Conservation (phyloP, 2,329 filamentous ascomycete species). For the Colletotrichum magnum region DNA sequence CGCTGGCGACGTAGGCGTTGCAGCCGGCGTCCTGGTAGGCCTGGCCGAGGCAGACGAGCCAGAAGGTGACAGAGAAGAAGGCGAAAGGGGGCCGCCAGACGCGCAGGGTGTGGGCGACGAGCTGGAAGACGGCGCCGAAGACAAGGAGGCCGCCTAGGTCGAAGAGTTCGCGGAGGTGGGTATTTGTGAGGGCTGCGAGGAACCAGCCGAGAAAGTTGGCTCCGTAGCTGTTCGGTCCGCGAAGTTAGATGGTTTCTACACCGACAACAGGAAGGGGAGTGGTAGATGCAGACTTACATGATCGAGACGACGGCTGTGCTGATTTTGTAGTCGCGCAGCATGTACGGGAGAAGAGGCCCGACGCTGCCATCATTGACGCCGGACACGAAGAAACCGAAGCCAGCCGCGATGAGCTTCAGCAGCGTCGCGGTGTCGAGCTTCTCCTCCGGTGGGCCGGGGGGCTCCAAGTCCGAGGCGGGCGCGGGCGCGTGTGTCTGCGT, state of each 20-base stretch:
- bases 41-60: constrained; percentile 70
- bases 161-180: constrained; percentile 65
- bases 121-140: constrained; percentile 69
- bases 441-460: neutral
- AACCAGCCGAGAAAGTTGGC: constrained; percentile 74
- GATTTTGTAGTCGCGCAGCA: constrained; percentile 69
- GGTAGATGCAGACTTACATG: constrained; percentile 54
- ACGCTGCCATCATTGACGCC: constrained; percentile 76
- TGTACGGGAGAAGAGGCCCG: constrained; percentile 74
- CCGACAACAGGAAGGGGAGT: too few species aligned
- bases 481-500: neutral
- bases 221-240: constrained; percentile 58
- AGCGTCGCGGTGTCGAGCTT: constrained; percentile 45
- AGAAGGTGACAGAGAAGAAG: constrained; percentile 71
- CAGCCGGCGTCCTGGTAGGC: constrained; percentile 75
- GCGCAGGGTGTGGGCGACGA: constrained; percentile 67
- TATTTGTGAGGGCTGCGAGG: constrained; percentile 69
- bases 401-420: constrained; percentile 67
- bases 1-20: constrained; percentile 71
- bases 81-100: constrained; percentile 70
- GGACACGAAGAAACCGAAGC: constrained; percentile 75
- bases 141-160: constrained; percentile 69
- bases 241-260: too few species aligned
- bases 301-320: constrained; percentile 65
- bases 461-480: neutral